Conservation (phyloP, 2,329 filamentous ascomycete species). For the Botrytis porri region DNA sequence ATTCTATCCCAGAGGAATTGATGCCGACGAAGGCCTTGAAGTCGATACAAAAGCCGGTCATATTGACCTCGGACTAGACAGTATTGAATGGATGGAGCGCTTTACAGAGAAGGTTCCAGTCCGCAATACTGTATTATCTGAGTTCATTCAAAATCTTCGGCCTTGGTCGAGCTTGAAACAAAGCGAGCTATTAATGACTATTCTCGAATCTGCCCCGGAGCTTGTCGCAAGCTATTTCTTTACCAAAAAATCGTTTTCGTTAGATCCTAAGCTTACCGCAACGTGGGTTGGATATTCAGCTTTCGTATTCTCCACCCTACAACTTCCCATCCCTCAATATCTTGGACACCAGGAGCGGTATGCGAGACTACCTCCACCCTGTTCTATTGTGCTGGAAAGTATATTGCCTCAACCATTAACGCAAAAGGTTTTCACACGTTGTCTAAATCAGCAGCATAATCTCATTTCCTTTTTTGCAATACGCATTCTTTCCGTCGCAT, state of each 20-base stretch:
- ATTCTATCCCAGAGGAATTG: constrained; percentile 74
- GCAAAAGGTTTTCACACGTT: constrained; percentile 74
- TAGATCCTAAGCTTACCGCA: constrained; percentile 87
- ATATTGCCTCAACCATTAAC: constrained; percentile 80
- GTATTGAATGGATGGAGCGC: constrained; percentile 65
- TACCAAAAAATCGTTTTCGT: constrained; percentile 74
- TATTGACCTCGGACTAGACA: constrained; percentile 66
- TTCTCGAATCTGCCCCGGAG: constrained; percentile 81
- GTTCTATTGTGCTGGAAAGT: constrained; percentile 76
- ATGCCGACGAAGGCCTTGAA: constrained; percentile 53
- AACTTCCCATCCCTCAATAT: constrained; percentile 66
- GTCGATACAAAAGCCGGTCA: constrained; percentile 46
- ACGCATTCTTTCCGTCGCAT: constrained; percentile 71
- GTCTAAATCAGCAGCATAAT: constrained; percentile 74
- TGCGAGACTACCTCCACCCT: constrained; percentile 70
- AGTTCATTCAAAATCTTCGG: constrained; percentile 74
- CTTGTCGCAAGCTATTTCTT: constrained; percentile 84
- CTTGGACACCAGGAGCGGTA: constrained; percentile 67
- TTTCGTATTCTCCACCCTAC: constrained; percentile 78
- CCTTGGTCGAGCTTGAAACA: constrained; percentile 82
- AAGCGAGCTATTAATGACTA: constrained; percentile 73
- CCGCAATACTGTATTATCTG: constrained; percentile 74
- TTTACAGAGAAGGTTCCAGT: constrained; percentile 67
- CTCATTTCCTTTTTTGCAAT: constrained; percentile 82
- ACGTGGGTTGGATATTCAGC: constrained; percentile 95